These are phyloP conservation scores for Solanum hybrid DNA, from an alignment of 305 asterid species.

Conservation along the genomic window DNA sequence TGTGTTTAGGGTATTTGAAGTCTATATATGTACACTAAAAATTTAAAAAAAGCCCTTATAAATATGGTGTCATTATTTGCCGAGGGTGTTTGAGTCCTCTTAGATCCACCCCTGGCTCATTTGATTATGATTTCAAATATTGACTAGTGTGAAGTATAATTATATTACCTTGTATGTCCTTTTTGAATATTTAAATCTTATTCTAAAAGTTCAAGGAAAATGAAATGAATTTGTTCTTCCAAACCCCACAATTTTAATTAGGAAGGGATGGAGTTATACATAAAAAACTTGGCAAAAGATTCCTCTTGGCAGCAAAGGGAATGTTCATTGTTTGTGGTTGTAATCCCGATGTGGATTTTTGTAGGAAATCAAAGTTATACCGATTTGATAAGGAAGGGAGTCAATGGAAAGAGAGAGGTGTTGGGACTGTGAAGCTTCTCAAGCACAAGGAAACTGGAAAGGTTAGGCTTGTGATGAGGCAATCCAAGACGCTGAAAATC, in stretches of 20 bases:
- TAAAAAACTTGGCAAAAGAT: background rate
- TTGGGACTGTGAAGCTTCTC: constrained; percentile 77
- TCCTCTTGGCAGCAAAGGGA: background rate
- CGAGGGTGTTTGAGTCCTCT: background rate
- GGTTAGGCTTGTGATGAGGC: constrained; percentile 92
- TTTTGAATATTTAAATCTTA: background rate
- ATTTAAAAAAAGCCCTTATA: fast-evolving
- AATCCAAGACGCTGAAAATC: constrained; percentile 86
- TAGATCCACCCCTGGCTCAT: background rate
- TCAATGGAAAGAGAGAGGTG: constrained; percentile 98
- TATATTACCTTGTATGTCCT: background rate
- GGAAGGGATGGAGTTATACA: background rate
- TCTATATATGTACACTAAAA: background rate
- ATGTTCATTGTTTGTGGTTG: background rate
- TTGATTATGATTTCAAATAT: background rate
- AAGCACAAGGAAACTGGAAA: constrained; percentile 64
- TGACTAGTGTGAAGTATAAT: background rate
- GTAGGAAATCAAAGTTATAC: constrained; percentile 78
- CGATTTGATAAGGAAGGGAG: constrained; percentile 83
- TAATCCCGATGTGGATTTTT: background rate
- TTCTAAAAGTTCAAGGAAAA: background rate
- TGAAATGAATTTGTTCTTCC: background rate
- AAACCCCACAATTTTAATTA: background rate
- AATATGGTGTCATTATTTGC: background rate
- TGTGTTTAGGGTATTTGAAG: background rate